Conservation (phyloP, 257 asterid genomes). For the Schizonepeta tenuifolia region DNA sequence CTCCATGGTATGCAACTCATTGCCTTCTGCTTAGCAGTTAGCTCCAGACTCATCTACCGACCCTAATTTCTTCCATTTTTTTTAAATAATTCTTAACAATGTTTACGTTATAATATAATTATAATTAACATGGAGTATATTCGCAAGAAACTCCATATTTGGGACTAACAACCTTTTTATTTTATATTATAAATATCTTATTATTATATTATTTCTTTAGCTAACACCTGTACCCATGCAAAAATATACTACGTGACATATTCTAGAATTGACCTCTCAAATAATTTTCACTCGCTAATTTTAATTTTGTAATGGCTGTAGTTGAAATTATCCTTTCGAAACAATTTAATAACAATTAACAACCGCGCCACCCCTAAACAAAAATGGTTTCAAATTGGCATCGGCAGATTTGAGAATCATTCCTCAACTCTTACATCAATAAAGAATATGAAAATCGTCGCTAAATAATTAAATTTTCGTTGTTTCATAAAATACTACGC, state of each 20-base stretch:
- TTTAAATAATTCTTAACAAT: background rate
- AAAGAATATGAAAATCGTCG: background rate
- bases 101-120: background rate
- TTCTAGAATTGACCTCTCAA: conserved; percentile 2
- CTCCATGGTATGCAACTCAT: conserved; percentile 25
- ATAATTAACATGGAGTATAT: conserved; percentile 7
- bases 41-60: conserved; percentile 17
- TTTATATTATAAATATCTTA: background rate
- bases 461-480: background rate
- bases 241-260: conserved; percentile 12
- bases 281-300: background rate
- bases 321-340: conserved; percentile 32
- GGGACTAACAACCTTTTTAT: conserved; percentile 8
- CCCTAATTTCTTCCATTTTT: background rate
- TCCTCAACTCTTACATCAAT: background rate
- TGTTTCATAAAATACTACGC: background rate
- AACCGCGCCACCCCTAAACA: conserved; percentile 44
- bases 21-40: conserved; percentile 24
- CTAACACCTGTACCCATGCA: conserved; percentile 21
- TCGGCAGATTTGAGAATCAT: background rate
- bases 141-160: conserved; percentile 25
- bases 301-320: background rate
- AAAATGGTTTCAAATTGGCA: conserved; percentile 13
- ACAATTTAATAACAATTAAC: conserved; percentile 30
- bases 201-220: conserved; percentile 7